Base-by-base conservation (phyloP, 768 basidiomycete species). In the Hortiboletus campestris region DNA sequence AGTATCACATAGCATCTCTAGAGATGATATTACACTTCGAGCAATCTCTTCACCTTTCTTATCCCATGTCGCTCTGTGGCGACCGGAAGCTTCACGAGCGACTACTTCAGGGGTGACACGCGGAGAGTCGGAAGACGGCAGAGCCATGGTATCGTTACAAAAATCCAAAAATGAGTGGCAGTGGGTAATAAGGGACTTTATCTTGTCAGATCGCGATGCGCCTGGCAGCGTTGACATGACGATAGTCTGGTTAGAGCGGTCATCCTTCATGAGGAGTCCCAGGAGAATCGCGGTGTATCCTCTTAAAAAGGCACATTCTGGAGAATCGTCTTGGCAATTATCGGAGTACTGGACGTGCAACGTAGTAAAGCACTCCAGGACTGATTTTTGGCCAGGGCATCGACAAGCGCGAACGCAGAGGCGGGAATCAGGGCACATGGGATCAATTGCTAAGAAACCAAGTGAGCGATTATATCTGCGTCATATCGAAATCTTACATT, bases 261-360 rank as follows among this genome's bases (percentile, higher is more conserved):
- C 67, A 38, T 70, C 63, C 38, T 70, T 69, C 49, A 76, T 72
- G 36, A 83, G 70, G 6, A 84, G 65, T 10, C 80, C 89, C 46
- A 94, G 80, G 6, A 94, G 79, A 8, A 93, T 82, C 0, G 91
- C 83, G 5, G 89, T 79, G 64, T 91, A 90, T 1, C 88, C 87
- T 16, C 81, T 80, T 8, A 93, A 76, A 59, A 89, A 84, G 13
- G 76, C 75, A 35, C 72, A 67, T 58, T 83, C 79, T 6, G 74
- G 66, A 16, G 44, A 52, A 54, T 60, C 59, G 16, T 59, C 61
- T 56, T 57, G 47, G 46, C 40, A 34, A 39, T 48, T 20, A 44
- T 51, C 47, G 13, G 65, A 58, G 48, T 80, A 75, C 36, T 76
- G 73, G 4, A 66, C 58, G 63, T 86, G 88, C 20, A 89, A 63